Evolutionary conservation across 495 filamentous ascomycete species (phyloP).

Genomic region (Neurospora terricola): DNA sequence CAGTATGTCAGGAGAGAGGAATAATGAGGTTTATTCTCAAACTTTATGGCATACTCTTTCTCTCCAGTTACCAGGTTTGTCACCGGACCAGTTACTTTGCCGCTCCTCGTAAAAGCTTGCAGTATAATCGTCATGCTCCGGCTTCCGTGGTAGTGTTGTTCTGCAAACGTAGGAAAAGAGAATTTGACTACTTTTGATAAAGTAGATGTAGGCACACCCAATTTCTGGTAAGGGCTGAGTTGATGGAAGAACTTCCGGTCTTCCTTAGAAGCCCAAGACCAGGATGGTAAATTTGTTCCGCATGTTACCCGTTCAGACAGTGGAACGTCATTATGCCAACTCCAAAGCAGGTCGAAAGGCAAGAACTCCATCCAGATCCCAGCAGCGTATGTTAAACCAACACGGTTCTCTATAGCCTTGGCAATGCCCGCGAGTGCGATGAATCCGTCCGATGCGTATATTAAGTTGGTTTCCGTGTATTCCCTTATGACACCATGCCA

Average conservation of each 20-base stretch:
- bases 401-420: background rate
- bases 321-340: background rate
- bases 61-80: background rate
- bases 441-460: background rate
- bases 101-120: background rate
- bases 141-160: background rate
- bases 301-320: background rate
- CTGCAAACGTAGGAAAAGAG: background rate
- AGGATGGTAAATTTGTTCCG: background rate
- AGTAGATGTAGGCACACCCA: no score
- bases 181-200: background rate
- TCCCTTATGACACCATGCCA: background rate
- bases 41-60: background rate
- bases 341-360: background rate
- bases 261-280: background rate
- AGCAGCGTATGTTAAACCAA: background rate
- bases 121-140: background rate
- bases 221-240: no score
- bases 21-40: no score
- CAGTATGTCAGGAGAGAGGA: no score
- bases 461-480: background rate
- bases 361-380: background rate
- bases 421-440: background rate
- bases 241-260: no score
- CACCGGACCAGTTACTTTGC: background rate